Base-by-base conservation (phyloP, 306 rosid genomes). In the Malus sylvestris region DNA sequence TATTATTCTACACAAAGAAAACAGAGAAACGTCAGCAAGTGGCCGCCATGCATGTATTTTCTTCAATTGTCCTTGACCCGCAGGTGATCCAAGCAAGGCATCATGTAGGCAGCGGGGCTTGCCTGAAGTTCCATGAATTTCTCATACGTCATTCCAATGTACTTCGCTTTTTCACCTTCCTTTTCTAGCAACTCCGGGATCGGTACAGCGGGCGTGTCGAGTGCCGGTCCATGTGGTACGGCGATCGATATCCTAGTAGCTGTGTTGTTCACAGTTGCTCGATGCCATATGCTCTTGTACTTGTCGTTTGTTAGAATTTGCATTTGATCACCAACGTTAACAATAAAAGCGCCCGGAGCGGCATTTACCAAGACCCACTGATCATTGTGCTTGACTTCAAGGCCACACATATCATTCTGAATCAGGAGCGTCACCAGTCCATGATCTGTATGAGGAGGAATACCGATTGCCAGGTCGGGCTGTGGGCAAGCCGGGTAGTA, bases 171-270 rank as follows among this genome's bases (percentile, higher is more conserved):
- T 75, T 75, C 71, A 18, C 51, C 72, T 30, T 82, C 52, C 49
- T 20, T 81, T 45, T 86, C 73, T 45, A 85, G n/a, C 53, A 89
- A 53, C 77, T 85, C 83, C 1, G 82, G 63, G 45, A 83, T 82
- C 59, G 93, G 91, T 27, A 71, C 71, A 45, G 84, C 87, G 51
- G 79, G 74, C 2, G 81, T 83, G 29, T 89, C 93, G 68, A 83
- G 25, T 15, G 87, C 63, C 20, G 93, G 93, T 46, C 84, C 93
- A 69, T 79, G 82, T 14, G 78, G 82, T 6, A 77, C 57, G 12
- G 85, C 88, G 14, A 89, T 10, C 1, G 91, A 86, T 58, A 86
- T 87, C 81, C 93, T 87, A 3, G 88, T 85, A 27, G 86, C 84
- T 68, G 75, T 84, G 68, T 78, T 81, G 76, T 85, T 83, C 72